Percentiles rank a stretch among this genome's conserved stretches.
Conservation (phyloP, 805 yeast genomes). For the Tetrapisispora arboricola region DNA sequence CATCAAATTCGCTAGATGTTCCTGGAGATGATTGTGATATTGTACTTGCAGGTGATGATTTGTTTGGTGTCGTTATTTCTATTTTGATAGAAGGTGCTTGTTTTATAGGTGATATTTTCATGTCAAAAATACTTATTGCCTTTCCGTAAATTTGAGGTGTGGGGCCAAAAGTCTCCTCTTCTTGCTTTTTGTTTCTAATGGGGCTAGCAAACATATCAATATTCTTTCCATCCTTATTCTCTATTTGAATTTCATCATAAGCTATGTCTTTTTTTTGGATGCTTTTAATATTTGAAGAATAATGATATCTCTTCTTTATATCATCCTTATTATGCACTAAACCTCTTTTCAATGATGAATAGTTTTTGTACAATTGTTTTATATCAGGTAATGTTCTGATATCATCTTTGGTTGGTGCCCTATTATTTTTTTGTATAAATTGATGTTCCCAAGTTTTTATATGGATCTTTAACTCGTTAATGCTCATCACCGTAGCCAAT, state of each 20-base stretch:
- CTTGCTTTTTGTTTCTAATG: not conserved
- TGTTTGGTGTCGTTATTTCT: slow-evolving; percentile 1
- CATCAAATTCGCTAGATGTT: not conserved
- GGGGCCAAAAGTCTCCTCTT: slow-evolving; percentile 52
- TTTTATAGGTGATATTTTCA: slow-evolving; percentile 27
- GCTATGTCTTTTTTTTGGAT: too few species aligned
- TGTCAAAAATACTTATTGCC: slow-evolving; percentile 63
- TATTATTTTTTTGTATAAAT: slow-evolving; percentile 31
- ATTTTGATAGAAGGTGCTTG: not conserved
- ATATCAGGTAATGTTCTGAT: slow-evolving; percentile 34
- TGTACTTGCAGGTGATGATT: slow-evolving; percentile 9
- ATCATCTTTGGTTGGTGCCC: slow-evolving; percentile 41
- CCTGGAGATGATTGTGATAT: not conserved
- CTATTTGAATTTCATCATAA: not conserved
- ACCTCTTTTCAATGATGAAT: slow-evolving; percentile 22
- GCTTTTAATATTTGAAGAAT: not conserved
- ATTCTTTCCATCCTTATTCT: not conserved
- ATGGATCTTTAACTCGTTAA: slow-evolving; percentile 1
- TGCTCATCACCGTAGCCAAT: too few species aligned
- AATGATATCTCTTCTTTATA: not conserved
- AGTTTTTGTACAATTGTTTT: slow-evolving; percentile 27
- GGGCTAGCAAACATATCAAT: slow-evolving; percentile 14
- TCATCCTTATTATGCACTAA: not conserved
- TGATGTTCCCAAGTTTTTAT: slow-evolving; percentile 44
- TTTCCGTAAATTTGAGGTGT: slow-evolving; percentile 81